Base-by-base conservation (phyloP, 2,329 filamentous ascomycete genomes). In the Ophiostoma fasciatum region DNA sequence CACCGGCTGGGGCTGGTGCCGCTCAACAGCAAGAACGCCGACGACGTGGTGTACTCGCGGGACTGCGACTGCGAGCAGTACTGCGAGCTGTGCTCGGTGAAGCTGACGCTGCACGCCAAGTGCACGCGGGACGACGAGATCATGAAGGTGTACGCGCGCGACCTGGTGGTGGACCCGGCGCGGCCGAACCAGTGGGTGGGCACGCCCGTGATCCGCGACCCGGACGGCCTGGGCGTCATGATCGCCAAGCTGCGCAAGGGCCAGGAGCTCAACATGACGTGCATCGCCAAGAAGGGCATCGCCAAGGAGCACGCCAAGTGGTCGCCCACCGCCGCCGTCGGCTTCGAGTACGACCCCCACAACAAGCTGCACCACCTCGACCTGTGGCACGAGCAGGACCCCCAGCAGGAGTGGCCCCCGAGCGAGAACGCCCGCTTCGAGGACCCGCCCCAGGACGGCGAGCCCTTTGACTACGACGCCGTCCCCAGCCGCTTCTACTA, bases 241-340 rank as follows among this genome's bases (percentile, higher is more conserved):
- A 88, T 98, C 46, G 82, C 81, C 51, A 96, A 96, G 66, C 63
- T 98, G 52, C 71, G 88, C 40, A 80, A 78, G 51, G 84, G 81
- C 3, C 90, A 98, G 60, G 85, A 94, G 58, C 63, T 98, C 42
- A 79, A 84, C 55, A 73, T 98, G 52, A 82, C 74, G 42, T 96
- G 88, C 54, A 81, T 94, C 46, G 90, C 88, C 34, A 94, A 94
- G 68, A 96, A 96, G 68, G 90, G 90, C 1, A 96, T 96, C 45
- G 87, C 88, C 26, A 98, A 98, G 66, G 90, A 98, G 57, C 90
- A 98, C 59, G 83, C 90, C 9, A 98, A 98, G 59, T 98, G 90
- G 90, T 82, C 84, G 50, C 87, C 90, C 2, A 88, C 82, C 25
- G 72, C 85, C 28, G 90, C 90, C 4, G 78, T 98, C 28, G 87